Base-by-base conservation (phyloP, 257 asterid species). In the Jacaranda mimosifolia region DNA sequence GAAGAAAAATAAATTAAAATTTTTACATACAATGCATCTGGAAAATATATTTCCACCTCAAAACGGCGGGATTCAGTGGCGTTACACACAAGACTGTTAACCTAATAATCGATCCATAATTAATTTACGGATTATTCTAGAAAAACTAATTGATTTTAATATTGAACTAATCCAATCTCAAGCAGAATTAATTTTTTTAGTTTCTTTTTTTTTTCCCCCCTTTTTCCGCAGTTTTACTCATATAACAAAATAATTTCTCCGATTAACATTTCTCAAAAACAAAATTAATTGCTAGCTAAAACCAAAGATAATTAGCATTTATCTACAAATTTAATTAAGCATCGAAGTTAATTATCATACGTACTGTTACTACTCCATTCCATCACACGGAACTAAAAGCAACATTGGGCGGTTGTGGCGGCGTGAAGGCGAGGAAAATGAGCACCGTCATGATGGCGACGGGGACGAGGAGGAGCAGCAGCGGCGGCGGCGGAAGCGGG, bases 401-500 rank as follows among this genome's bases (percentile, higher is more conserved):
- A 32, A 68, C 76, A 74, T 84, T 78, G 14, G 90, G 89, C 15
- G 40, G 73, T 0, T 66, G 77, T 40, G 85, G 81, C 69, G 90
- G 91, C 65, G 86, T 48, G 77, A 82, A 72, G 55, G 94, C 97
- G 55, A 89, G 45, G 73, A 73, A 68, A 13, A 85, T 4, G 11
- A 91, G 87, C 45, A 85, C 64, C 56, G 80, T 78, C 89, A 91
- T 82, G 80, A 91, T 86, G 17, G 84, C 83, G 83, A 91, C 85
- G 40, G 97, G 97, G 69, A 86, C 35, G 65, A 83, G 70, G 56
- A 91, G 92, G 57, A 91, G 64, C 80, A 76, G 1, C 18, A 68
- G 69, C 6, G 92, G 91, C 66, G 97, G 97, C 35, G 97, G 97
- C 38, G 94, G 90, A 6, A 90, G 91, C 63, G 96, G 92, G 15